Base-by-base conservation (phyloP, 2,329 filamentous ascomycete species). In the Sarocladium brachiariae region DNA sequence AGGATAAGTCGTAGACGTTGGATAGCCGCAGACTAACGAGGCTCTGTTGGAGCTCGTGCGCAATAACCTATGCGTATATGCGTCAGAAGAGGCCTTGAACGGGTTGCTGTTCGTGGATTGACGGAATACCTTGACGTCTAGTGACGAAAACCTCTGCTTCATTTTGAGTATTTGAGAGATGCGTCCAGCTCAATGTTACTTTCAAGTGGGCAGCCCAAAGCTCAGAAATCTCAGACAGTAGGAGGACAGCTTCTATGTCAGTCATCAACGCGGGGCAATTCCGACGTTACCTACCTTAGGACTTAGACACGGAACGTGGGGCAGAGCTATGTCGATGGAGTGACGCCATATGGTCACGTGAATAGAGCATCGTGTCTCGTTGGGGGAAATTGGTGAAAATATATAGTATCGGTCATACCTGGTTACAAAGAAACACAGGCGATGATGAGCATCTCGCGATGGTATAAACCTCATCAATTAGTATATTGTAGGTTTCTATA, bases 1-100 rank as follows among this genome's bases (percentile, higher is more conserved):
- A 90, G 55, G 89, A 95, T 53, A 99, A 81, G 67, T 99, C 93
- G 72, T 99, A 97, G 65, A 96, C 85, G 65, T 99, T 99, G 55
- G 88, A 83, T 48, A 97, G 80, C 56, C 93, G 87, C 55, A 97
- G 77, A 53, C 82, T 81, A 52, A 86, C 81, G 50, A 99, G 78
- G 56, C 78, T 80, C 55, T 80, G 74, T 53, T 89, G 85, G 55
- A 99, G 86, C 78, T 99, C 93, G 66, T 95, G 89, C 51, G 90
- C 87, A 64, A 97, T 95, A 69, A 95, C 89, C 89, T 95, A 62
- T 11, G 21, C 2, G 13, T 3, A 3, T 39, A 53, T 56, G 47
- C 52, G 53, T 48, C 11, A 53, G 52, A 21, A 41, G 49, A 34
- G 18, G 16, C 16, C 37, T 27, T n/a, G 39, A n/a, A n/a, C 6